Percentiles rank a stretch among this genome's conserved stretches.
Evolutionary conservation across 2,329 filamentous ascomycete species (phyloP).

Genomic region (Didymella arachidicola): DNA sequence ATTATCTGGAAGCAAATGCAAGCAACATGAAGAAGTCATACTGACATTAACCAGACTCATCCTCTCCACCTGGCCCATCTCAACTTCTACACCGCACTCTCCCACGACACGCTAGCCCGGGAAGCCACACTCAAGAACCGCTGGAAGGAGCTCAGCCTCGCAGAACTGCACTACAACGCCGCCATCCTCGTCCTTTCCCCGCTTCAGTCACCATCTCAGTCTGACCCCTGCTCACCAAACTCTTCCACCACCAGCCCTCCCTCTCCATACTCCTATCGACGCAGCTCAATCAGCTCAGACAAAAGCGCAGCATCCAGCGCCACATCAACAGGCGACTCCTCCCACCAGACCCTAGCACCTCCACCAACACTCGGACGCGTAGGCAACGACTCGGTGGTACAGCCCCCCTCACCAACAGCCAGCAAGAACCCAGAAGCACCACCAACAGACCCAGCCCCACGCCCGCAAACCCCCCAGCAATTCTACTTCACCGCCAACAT

Average conservation of each 20-base stretch:
- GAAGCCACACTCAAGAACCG: conserved; percentile 45
- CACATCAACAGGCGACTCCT: conserved; percentile 28
- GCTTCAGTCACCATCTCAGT: not conserved
- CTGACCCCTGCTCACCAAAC: conserved; percentile 9
- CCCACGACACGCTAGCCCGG: conserved; percentile 49
- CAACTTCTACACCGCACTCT: conserved; percentile 50
- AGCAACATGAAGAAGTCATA: not conserved
- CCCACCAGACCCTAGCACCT: conserved; percentile 13
- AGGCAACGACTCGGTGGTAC: not conserved
- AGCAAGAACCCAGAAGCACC: no score
- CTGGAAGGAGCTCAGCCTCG: conserved; percentile 40
- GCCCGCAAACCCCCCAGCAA: conserved; percentile 22
- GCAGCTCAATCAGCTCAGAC: conserved; percentile 10
- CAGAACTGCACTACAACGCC: conserved; percentile 47
- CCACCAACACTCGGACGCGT: not conserved
- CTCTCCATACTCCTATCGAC: conserved; percentile 10
- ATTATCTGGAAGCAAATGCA: not conserved
- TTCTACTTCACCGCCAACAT: conserved; percentile 38
- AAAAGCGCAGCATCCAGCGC: conserved; percentile 33
- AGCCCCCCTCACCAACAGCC: not conserved
- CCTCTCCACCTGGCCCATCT: conserved; percentile 47
- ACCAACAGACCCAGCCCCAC: conserved; percentile 6
- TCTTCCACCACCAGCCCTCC: conserved; percentile 1
- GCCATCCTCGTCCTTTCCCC: conserved; percentile 30
- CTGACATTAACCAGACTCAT: conserved; percentile 37